phyloP scores from a whole-genome alignment of 306 rosid genomes.

The Prunus fruticosa region DNA sequence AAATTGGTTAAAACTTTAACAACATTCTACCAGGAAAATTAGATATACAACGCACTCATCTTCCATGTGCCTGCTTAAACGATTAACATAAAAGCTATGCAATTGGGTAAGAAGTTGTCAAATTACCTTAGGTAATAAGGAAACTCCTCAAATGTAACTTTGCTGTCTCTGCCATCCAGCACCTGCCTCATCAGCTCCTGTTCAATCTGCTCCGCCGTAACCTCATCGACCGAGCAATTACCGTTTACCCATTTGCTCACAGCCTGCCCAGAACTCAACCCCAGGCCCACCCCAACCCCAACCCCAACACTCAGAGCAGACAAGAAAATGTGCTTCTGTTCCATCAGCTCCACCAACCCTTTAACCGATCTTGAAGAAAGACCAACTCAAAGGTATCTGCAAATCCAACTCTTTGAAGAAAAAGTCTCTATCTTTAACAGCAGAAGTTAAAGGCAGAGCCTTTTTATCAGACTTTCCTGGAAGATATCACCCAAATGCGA shows the following conservation, averaged over 20 bases:
- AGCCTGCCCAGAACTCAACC: constrained; percentile 71
- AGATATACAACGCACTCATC: neutral
- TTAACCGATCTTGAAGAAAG: neutral
- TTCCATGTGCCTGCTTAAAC: neutral
- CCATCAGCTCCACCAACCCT: constrained; percentile 42
- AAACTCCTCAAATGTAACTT: constrained; percentile 64
- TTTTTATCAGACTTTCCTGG: neutral
- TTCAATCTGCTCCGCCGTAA: constrained; percentile 67
- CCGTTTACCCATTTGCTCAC: constrained; percentile 86
- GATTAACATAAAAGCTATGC: neutral
- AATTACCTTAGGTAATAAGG: constrained; percentile 85
- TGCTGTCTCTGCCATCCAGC: constrained; percentile 55
- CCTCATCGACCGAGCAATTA: constrained; percentile 45
- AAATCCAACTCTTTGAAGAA: neutral
- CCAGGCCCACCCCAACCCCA: constrained; percentile 91
- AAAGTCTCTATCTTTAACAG: neutral
- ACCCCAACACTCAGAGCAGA: constrained; percentile 97
- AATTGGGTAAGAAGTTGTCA: neutral
- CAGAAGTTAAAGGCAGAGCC: neutral
- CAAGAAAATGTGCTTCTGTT: constrained; percentile 85
- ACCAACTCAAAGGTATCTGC: neutral
- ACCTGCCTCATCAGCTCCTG: constrained; percentile 61
- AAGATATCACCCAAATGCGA: constrained; percentile 21
- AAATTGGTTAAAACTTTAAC: neutral
- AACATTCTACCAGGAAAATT: constrained; percentile 1